Percentiles rank a stretch among this genome's conserved stretches.
Conservation (phyloP, 2,329 filamentous ascomycete species). For the Phialocephala subalpina region DNA sequence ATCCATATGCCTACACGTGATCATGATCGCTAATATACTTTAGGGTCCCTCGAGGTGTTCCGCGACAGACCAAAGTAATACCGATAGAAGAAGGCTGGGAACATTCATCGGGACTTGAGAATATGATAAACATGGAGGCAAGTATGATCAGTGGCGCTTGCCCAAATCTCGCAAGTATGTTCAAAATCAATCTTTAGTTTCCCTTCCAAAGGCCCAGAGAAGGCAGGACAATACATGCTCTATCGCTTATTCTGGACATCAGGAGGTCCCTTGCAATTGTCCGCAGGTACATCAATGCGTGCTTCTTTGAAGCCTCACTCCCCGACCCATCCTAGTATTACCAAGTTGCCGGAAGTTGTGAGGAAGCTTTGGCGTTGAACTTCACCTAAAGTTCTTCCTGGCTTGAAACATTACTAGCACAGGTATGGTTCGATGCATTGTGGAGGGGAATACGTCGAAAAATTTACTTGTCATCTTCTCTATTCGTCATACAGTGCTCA, state of each 20-base stretch:
- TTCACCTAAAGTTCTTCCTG: slow-evolving; percentile 8
- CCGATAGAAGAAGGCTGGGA: no score
- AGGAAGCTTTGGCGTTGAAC: slow-evolving; percentile 5
- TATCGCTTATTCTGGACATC: no score
- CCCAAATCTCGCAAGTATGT: no score
- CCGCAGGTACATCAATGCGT: background rate
- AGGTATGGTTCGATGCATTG: slow-evolving; percentile 7
- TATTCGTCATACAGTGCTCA: background rate
- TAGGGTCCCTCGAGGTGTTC: no score
- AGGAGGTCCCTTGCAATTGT: no score
- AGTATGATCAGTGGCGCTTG: no score
- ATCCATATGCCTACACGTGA: background rate
- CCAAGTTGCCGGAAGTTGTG: slow-evolving; percentile 5
- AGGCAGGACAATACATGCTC: no score
- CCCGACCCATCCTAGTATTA: slow-evolving; percentile 10
- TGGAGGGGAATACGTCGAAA: slow-evolving; percentile 6
- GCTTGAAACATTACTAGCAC: slow-evolving; percentile 18
- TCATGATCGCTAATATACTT: slow-evolving; percentile 4
- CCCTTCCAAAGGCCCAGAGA: no score
- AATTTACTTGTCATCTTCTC: slow-evolving; percentile 1
- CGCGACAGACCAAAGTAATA: no score
- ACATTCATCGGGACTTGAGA: no score
- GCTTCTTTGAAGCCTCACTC: background rate
- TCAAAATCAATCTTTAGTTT: no score
- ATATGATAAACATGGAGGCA: no score